Percentiles rank a stretch among this genome's conserved stretches.
Conservation (phyloP, 2,329 filamentous ascomycete species). For the Fusarium dlaminii region DNA sequence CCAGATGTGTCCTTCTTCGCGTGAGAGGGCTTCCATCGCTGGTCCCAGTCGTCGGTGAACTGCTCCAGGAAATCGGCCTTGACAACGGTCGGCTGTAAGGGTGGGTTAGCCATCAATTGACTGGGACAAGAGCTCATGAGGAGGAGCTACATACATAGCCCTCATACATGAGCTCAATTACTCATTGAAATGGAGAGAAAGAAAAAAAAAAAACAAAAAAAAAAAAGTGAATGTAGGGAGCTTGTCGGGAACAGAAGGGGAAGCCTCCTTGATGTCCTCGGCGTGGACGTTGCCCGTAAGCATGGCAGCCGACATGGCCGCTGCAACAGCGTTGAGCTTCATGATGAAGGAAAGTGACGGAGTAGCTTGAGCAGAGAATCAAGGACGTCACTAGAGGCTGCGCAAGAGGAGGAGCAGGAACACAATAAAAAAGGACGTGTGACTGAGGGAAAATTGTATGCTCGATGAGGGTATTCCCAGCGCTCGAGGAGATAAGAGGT, state of each 20-base stretch:
- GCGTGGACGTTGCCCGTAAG: constrained; percentile 75
- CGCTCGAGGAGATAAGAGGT: constrained; percentile 42
- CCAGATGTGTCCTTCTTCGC: constrained; percentile 91
- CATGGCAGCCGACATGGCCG: constrained; percentile 77
- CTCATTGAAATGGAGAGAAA: background rate
- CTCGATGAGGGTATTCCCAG: constrained; percentile 34
- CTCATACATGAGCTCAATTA: background rate
- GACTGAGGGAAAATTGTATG: background rate
- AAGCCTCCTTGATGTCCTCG: constrained; percentile 63
- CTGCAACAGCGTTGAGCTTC: constrained; percentile 85
- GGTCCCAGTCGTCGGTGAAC: constrained; percentile 96
- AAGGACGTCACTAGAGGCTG: constrained; percentile 38
- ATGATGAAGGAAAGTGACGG: constrained; percentile 71
- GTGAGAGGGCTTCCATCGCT: constrained; percentile 91
- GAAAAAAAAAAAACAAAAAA: constrained; percentile 30
- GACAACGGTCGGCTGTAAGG: constrained; percentile 77
- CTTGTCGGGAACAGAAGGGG: constrained; percentile 65
- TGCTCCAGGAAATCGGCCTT: constrained; percentile 98
- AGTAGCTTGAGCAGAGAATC: constrained; percentile 22
- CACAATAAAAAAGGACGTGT: constrained; percentile 13
- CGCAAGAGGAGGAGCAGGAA: constrained; percentile 11
- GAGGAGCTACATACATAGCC: background rate
- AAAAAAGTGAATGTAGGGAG: constrained; percentile 83
- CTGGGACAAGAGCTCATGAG: background rate
- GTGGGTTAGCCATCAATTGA: constrained; percentile 41